phyloP scores from a whole-genome alignment of 108 stramenopile genomes.

The Nitzschia inconspicua region DNA sequence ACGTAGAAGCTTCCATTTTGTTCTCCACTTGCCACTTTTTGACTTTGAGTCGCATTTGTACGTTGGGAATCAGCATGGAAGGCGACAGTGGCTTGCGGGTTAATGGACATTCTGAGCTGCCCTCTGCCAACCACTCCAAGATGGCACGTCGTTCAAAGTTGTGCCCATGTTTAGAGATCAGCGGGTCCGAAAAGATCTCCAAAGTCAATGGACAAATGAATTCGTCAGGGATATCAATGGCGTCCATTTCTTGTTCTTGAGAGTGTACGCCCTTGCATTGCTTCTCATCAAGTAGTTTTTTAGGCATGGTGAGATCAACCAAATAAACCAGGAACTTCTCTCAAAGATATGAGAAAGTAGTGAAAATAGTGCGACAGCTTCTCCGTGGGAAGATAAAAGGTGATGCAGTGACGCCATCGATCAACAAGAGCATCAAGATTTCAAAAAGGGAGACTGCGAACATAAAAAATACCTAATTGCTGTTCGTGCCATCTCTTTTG shows the following conservation, averaged over 20 bases:
- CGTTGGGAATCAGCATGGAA: constrained; percentile 11
- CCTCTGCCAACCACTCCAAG: constrained; percentile 16
- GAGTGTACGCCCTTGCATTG: neutral
- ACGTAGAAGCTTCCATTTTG: neutral
- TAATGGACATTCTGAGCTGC: constrained; percentile 8
- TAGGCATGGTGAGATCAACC: neutral
- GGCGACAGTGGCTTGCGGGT: constrained; percentile 15
- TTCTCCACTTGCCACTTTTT: neutral
- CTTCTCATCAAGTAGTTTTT: neutral
- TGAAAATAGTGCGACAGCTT: neutral
- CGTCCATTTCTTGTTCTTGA: neutral
- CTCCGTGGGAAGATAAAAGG: neutral
- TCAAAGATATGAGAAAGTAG: neutral
- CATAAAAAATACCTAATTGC: no score
- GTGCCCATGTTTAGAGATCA: constrained; percentile 46
- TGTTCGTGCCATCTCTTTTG: no score
- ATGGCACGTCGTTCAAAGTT: constrained; percentile 53
- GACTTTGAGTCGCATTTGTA: neutral
- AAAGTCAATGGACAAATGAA: constrained; percentile 57
- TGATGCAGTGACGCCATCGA: neutral
- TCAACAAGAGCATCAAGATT: no score
- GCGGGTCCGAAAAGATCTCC: constrained; percentile 49
- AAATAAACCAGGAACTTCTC: neutral
- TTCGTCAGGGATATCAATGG: neutral
- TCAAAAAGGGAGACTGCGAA: no score